Evolutionary conservation across 352 stramenopile genomes (phyloP).

Genomic region (Peronosclerospora sorghi): DNA sequence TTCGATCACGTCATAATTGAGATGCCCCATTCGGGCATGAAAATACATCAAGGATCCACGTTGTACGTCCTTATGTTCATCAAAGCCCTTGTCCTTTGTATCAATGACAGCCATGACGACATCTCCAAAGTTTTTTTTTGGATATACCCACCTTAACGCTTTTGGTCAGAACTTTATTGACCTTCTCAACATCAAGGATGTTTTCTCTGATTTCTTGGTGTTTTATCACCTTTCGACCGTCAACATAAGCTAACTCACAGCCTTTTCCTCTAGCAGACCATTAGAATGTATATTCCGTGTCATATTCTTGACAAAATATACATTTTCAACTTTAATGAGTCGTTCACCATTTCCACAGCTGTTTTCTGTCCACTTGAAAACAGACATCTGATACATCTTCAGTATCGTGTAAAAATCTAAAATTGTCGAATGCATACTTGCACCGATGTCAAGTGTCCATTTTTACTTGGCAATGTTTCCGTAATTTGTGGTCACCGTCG

Average conservation of each 20-base stretch:
- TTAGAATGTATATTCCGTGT: background rate
- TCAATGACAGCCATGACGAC: background rate
- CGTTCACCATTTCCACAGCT: background rate
- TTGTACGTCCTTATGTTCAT: background rate
- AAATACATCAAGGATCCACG: slow-evolving; percentile 1
- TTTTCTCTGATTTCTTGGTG: background rate
- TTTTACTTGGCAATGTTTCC: background rate
- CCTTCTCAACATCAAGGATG: background rate
- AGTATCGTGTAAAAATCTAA: background rate
- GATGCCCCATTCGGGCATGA: background rate
- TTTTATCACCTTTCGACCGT: no score
- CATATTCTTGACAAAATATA: background rate
- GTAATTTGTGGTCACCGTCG: background rate
- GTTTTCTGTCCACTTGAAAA: background rate
- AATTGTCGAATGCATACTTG: slow-evolving; percentile 2
- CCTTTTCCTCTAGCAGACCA: background rate
- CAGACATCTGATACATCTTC: background rate
- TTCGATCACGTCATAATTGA: slow-evolving; percentile 2
- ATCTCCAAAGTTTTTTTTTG: background rate
- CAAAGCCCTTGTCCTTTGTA: background rate
- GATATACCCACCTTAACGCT: background rate
- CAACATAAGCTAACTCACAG: background rate
- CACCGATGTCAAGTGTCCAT: slow-evolving; percentile 3
- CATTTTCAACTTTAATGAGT: no score
- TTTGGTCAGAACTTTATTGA: background rate